A percentile compares a stretch with the other conserved stretches of the same genome.
Evolutionary conservation across 192 early-diverging fungal genomes (phyloP).

Genomic region (Entomortierella beljakovae): DNA sequence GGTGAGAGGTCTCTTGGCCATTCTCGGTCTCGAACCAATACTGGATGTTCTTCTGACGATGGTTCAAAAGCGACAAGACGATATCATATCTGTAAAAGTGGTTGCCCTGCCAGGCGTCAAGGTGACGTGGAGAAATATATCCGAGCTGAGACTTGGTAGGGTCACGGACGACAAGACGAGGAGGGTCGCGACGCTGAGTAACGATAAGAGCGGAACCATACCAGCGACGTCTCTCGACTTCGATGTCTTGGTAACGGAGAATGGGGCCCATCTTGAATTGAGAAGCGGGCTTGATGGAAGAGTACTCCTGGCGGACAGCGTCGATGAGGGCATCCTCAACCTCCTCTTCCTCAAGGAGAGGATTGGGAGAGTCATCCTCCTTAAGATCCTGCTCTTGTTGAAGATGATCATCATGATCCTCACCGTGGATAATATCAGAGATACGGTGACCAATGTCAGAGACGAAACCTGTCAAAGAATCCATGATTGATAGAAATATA

Average conservation of each 20-base stretch:
- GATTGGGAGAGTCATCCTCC: slow-evolving; percentile 12
- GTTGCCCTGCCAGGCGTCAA: slow-evolving; percentile 50
- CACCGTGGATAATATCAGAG: slow-evolving; percentile 38
- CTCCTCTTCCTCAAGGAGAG: slow-evolving; percentile 39
- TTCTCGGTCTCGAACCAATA: slow-evolving; percentile 56
- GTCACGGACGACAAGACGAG: slow-evolving; percentile 41
- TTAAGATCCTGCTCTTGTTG: slow-evolving; percentile 1
- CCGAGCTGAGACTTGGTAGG: slow-evolving; percentile 46
- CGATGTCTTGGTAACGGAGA: slow-evolving; percentile 65
- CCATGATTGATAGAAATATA: slow-evolving; percentile 8
- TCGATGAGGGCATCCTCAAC: slow-evolving; percentile 52
- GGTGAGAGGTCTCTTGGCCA: slow-evolving; percentile 19
- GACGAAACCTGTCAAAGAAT: slow-evolving; percentile 25
- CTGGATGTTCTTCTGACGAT: slow-evolving; percentile 49
- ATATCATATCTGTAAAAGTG: slow-evolving; percentile 53
- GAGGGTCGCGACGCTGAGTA: slow-evolving; percentile 22
- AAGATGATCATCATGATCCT: slow-evolving; percentile 43
- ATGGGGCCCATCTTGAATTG: slow-evolving; percentile 62
- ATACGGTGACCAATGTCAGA: slow-evolving; percentile 25
- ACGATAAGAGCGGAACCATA: slow-evolving; percentile 66
- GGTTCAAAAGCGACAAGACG: slow-evolving; percentile 38
- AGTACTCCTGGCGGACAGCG: slow-evolving; percentile 47
- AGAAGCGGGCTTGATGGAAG: slow-evolving; percentile 36
- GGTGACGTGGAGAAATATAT: slow-evolving; percentile 13
- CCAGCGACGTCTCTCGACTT: slow-evolving; percentile 63